Base-by-base conservation (phyloP, 148 eudicot species). In the Beta vulgaris region DNA sequence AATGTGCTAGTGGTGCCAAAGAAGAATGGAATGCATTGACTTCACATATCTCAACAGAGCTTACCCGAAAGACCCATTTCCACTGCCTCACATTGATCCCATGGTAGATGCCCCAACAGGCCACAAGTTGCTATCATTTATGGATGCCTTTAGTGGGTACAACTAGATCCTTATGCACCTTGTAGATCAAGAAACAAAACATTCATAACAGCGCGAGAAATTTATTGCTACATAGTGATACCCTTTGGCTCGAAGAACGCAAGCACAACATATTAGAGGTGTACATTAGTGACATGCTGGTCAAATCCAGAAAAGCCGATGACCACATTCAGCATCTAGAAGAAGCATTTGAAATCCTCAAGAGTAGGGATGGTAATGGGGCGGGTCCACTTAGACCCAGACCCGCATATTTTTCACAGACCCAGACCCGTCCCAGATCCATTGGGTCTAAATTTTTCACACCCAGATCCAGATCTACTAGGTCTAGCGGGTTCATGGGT, bases 91-190 rank as follows among this genome's bases (percentile, higher is more conserved):
- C 42, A 63, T 63, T 4, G 68, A 63, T 21, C 40, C 39, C 19
- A 63, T 63, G 68, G 68, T 63, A 3, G 68, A 63, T 31, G 40
- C 68, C n/a, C 31, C 40, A 63, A 21, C 68, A 63, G 37, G 68
- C 3, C 39, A 63, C 40, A 40, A 63, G 68, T 31, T 63, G 40
- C 39, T 63, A 2, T 21, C 68, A 1, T 63, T 63, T 40, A 28
- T 63, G n/a, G 68, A 63, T 19, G 68, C 68, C 10, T 35, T 14
- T 9, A 63, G 40, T 21, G 40, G 43, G 21, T 66, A 35, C 35
- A 66, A 66, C 28, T 28, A 66, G 6, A 66, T 66, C 15, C n/a
- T 19, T 23, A n/a, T n/a, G n/a, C n/a, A 66, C 1, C 69, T 3
- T 2, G 46, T 36, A 2, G 69, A 66, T 25, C 48, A 66, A 35